Evolutionary conservation across 345 rosid genomes (phyloP).

Genomic region (Salix caprea): DNA sequence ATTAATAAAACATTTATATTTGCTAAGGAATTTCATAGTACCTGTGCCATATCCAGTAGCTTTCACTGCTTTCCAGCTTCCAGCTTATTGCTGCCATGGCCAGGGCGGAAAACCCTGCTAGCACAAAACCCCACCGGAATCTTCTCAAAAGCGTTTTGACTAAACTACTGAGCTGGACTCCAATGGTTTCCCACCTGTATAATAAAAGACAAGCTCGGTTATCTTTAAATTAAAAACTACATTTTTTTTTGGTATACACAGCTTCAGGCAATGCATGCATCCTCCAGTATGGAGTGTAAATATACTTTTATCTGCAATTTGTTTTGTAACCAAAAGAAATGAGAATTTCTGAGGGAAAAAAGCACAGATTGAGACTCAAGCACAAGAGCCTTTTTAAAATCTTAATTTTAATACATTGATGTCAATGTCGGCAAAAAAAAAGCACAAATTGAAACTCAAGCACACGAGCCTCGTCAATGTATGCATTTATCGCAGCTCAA

Average conservation of each 20-base stretch:
- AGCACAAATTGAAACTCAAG: background rate
- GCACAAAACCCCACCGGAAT: constrained; percentile 67
- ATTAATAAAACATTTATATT: too few relatives aligned
- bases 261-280: background rate
- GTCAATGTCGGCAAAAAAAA: background rate
- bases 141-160: constrained; percentile 51
- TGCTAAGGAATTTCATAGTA: constrained; percentile 4
- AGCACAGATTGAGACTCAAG: background rate
- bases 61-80: constrained; percentile 72
- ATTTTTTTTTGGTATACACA: background rate
- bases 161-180: constrained; percentile 45
- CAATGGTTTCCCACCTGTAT: constrained; percentile 45
- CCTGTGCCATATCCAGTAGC: constrained; percentile 99
- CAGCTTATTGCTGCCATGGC: constrained; percentile 77
- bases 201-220: background rate
- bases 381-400: background rate
- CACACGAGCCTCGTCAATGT: background rate
- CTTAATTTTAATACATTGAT: background rate
- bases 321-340: too few relatives aligned
- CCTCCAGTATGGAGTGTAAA: background rate
- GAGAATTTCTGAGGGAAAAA: too few relatives aligned
- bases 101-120: constrained; percentile 56
- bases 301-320: too few relatives aligned
- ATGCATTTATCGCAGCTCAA: background rate
- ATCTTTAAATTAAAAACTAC: background rate